Percentiles rank a stretch among this genome's conserved stretches.
Conservation (phyloP, 345 rosid species). For the Citrus hindsii region DNA sequence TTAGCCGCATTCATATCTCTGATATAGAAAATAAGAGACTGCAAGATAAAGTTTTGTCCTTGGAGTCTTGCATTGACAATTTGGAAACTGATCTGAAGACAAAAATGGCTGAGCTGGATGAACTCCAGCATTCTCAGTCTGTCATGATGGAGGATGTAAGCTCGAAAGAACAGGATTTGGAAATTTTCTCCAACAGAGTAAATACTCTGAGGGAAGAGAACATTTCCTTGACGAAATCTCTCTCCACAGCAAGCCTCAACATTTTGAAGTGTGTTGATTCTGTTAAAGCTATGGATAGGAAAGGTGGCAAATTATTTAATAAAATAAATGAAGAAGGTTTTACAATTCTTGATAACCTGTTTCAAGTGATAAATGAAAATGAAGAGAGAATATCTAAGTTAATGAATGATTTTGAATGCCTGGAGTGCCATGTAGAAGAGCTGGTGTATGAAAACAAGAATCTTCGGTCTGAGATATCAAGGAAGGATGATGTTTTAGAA, state of each 20-base stretch:
- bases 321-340: constrained; percentile 27
- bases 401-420: constrained; percentile 42
- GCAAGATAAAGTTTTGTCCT: constrained; percentile 36
- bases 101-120: constrained; percentile 48
- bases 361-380: constrained; percentile 46
- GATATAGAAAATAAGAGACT: constrained; percentile 34
- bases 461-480: constrained; percentile 62
- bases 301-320: constrained; percentile 18
- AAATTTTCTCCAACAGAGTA: constrained; percentile 27
- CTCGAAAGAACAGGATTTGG: constrained; percentile 41
- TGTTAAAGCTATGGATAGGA: constrained; percentile 19
- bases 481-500: constrained; percentile 78
- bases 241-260: constrained; percentile 31
- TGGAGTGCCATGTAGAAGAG: constrained; percentile 48
- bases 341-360: constrained; percentile 38
- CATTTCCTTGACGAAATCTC: constrained; percentile 29
- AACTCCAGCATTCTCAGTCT: constrained; percentile 45
- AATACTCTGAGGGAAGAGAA: constrained; percentile 44
- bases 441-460: constrained; percentile 48
- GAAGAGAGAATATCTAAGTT: constrained; percentile 41
- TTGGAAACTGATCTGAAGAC: constrained; percentile 48
- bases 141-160: constrained; percentile 37
- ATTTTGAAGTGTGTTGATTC: constrained; percentile 32
- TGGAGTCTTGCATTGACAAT: constrained; percentile 45
- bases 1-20: constrained; percentile 18